These are phyloP conservation scores for Ramularia collo-cygni DNA, from an alignment of 2,329 filamentous ascomycete species.

Conservation along the genomic window DNA sequence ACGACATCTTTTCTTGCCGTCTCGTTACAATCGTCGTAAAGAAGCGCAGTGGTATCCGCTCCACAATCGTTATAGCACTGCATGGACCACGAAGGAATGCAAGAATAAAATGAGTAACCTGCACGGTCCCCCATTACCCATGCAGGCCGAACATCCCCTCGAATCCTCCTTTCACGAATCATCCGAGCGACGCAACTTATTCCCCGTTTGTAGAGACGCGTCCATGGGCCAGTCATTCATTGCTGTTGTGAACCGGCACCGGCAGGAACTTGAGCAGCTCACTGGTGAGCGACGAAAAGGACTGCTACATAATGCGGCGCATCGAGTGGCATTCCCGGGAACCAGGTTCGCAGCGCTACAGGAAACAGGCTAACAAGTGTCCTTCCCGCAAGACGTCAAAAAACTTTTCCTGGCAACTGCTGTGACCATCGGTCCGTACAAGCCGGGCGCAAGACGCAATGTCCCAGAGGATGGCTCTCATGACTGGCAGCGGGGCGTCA, in stretches of 20 bases:
- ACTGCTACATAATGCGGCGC: constrained; percentile 5
- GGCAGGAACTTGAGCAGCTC: constrained; percentile 8
- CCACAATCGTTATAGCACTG: too few species aligned
- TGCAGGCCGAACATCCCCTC: constrained; percentile 5
- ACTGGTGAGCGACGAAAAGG: constrained; percentile 4
- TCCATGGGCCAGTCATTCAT: constrained; percentile 11
- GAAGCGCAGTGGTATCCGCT: too few species aligned
- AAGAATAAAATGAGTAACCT: too few species aligned
- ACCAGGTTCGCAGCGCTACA: constrained; percentile 13
- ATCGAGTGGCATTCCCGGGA: constrained; percentile 10
- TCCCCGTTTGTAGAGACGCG: constrained; percentile 14
- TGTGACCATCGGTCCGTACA: constrained; percentile 13
- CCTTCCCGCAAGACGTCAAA: constrained; percentile 5
- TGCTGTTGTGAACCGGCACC: constrained; percentile 10
- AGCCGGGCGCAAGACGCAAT: constrained; percentile 6
- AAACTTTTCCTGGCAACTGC: constrained; percentile 7
- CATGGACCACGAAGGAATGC: too few species aligned
- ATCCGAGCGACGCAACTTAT: constrained; percentile 2
- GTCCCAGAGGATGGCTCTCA: constrained; percentile 7
- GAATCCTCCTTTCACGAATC: too few species aligned
- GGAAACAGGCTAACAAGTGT: constrained; percentile 1
- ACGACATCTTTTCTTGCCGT: too few species aligned
- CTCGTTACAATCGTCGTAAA: too few species aligned
- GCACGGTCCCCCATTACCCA: constrained; percentile 1
- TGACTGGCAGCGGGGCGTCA: constrained; percentile 5